Base-by-base conservation (phyloP, 495 filamentous ascomycete species). In the Saxispiralis lemnorum region DNA sequence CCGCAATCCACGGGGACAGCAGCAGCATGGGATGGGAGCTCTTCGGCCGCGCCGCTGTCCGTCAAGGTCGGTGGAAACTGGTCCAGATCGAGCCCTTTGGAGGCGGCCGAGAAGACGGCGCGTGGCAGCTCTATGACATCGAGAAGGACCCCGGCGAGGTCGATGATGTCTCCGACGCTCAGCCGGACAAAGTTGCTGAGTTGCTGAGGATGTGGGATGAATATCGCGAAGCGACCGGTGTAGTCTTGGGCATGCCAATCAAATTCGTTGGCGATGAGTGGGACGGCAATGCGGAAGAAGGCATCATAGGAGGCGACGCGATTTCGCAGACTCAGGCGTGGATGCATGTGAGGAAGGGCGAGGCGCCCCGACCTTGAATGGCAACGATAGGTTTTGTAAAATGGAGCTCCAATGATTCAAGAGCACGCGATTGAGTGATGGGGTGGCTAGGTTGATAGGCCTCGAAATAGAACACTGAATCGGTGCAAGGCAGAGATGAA, bases 41-140 rank as follows among this genome's bases (percentile, higher is more conserved):
- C 45, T 58, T 36, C 49, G 58, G 37, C 49, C 59, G 38, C 36
- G 53, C 48, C 17, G 51, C 46, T 13, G 44, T 53, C 13, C 41
- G 48, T 15, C 45, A 46, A n/a, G 44, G 51, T 2, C 44, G 48
- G 20, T 53, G 38, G 40, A 56, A 56, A 36, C 41, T 45, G 20
- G 56, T 53, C 30, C n/a, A 43, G 30, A 19, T 15, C 31, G 28
- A 15, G n/a, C 28, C 40, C 5, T 43, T 15, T 2, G 17, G 40
- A 43, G 28, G 28, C 6, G 24, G 40, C 4, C 4, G 14, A 2
- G 16, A 17, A 15, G 33, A 43, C 12, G 33, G 33, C 13, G 16
- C 13, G 65, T 68, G 65, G 68, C 64, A 71, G 49, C 48, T 70
- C 17, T 69, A 65, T 35, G 66, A 70, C 45, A 12, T 53, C 7